Evolutionary conservation across 176 grass and related monocot species (phyloP).

Genomic region (Melocanna baccifera): DNA sequence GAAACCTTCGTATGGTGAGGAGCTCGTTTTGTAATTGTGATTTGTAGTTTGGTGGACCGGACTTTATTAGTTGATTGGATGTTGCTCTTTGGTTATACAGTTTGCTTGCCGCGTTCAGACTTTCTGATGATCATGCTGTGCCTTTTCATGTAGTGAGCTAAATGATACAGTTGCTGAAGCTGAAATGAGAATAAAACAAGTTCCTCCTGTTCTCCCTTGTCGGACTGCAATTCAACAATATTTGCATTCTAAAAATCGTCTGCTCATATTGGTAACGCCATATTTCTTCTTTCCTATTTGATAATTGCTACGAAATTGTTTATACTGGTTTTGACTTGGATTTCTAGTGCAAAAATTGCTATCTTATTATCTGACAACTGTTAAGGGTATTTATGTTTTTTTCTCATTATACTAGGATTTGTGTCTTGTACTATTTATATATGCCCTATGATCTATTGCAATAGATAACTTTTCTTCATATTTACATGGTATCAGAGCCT

Average conservation of each 20-base stretch:
- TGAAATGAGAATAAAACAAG: slow-evolving; percentile 88
- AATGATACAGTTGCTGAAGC: slow-evolving; percentile 95
- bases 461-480: too few species aligned
- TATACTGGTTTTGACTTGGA: neutral
- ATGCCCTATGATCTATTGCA: too few species aligned
- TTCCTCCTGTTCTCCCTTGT: slow-evolving; percentile 74
- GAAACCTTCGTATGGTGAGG: slow-evolving; percentile 96
- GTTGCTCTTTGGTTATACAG: neutral
- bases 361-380: neutral
- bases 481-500: too few species aligned
- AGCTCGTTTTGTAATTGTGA: slow-evolving; percentile 23
- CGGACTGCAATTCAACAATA: slow-evolving; percentile 62
- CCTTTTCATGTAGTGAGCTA: slow-evolving; percentile 68
- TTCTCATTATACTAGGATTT: too few species aligned
- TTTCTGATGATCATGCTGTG: slow-evolving; percentile 11
- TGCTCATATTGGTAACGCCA: slow-evolving; percentile 83
- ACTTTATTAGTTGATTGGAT: neutral
- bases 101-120: neutral
- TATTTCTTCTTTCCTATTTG: slow-evolving; percentile 3
- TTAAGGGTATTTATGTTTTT: too few species aligned
- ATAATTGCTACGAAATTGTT: neutral
- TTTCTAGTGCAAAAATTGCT: neutral
- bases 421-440: too few species aligned
- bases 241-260: slow-evolving; percentile 67
- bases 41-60: neutral